Evolutionary conservation across 2,329 filamentous ascomycete genomes (phyloP).

Genomic region (Plectosphaerella sp.): DNA sequence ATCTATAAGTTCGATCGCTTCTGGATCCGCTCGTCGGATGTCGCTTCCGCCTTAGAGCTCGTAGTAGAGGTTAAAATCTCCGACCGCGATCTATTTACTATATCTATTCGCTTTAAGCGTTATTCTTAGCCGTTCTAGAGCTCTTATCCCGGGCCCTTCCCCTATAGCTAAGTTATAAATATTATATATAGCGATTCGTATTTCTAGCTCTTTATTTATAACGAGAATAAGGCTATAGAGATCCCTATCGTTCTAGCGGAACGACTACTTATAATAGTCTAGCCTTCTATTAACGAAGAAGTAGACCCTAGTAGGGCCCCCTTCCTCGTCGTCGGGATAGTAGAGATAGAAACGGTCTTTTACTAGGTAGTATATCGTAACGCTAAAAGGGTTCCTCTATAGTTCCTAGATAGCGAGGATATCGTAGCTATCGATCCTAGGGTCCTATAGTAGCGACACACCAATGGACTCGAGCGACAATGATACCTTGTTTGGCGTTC

Average conservation of each 20-base stretch:
- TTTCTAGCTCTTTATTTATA: not conserved
- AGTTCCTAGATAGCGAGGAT: constrained; percentile 3
- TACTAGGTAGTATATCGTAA: not conserved
- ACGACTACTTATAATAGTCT: not conserved
- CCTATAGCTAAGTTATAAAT: not conserved
- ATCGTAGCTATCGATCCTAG: constrained; percentile 3
- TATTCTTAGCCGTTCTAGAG: not conserved
- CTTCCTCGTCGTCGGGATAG: not conserved
- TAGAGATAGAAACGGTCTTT: constrained; percentile 3
- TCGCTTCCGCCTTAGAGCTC: constrained; percentile 1
- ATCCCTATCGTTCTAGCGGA: constrained; percentile 1
- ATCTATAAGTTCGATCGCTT: constrained; percentile 1
- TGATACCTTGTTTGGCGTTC: no score
- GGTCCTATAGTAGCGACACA: constrained; percentile 1
- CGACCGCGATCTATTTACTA: not conserved
- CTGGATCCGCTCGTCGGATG: not conserved
- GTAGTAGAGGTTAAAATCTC: not conserved
- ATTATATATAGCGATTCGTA: not conserved
- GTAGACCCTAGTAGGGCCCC: not conserved
- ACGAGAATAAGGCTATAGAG: not conserved
- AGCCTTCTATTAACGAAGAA: constrained; percentile 3
- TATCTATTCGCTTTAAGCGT: not conserved
- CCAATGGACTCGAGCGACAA: no score
- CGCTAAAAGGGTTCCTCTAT: constrained; percentile 1
- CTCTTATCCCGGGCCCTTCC: not conserved